A percentile compares a stretch with the other conserved stretches of the same genome.
Evolutionary conservation across 2,329 filamentous ascomycete species (phyloP).

Genomic region (Neofusicoccum cordaticola): DNA sequence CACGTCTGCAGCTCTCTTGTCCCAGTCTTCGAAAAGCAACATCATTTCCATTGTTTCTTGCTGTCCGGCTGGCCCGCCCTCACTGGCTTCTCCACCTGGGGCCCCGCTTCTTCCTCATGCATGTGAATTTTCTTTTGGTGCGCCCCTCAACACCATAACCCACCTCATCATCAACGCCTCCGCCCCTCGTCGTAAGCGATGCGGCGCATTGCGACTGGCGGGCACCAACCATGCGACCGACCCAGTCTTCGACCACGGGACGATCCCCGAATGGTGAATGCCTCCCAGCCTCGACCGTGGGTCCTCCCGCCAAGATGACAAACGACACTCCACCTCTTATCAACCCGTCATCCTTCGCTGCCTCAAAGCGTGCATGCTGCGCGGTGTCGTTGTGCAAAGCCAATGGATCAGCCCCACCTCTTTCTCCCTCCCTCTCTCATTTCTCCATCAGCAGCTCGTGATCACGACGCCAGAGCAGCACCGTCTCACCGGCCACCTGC

Average conservation of each 20-base stretch:
- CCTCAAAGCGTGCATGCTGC: background rate
- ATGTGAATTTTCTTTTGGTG: background rate
- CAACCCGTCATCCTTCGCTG: background rate
- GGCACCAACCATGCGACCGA: background rate
- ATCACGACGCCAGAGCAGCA: background rate
- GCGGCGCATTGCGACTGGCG: background rate
- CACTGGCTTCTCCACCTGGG: background rate
- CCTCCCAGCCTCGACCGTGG: background rate
- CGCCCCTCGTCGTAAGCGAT: background rate
- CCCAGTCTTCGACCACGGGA: background rate
- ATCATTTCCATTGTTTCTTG: background rate
- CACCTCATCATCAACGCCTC: background rate
- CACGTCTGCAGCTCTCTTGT: no score
- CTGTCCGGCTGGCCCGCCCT: background rate
- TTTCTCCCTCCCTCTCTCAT: background rate
- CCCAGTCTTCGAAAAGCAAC: no score
- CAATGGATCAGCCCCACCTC: background rate
- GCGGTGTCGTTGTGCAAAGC: background rate
- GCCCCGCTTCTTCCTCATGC: background rate
- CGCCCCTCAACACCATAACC: slow-evolving; percentile 3
- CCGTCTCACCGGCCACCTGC: background rate
- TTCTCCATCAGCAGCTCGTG: background rate
- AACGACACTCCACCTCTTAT: background rate
- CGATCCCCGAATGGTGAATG: background rate
- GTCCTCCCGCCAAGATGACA: background rate